Evolutionary conservation across 2,329 filamentous ascomycete genomes (phyloP).

Genomic region (Thielaviopsis musarum): DNA sequence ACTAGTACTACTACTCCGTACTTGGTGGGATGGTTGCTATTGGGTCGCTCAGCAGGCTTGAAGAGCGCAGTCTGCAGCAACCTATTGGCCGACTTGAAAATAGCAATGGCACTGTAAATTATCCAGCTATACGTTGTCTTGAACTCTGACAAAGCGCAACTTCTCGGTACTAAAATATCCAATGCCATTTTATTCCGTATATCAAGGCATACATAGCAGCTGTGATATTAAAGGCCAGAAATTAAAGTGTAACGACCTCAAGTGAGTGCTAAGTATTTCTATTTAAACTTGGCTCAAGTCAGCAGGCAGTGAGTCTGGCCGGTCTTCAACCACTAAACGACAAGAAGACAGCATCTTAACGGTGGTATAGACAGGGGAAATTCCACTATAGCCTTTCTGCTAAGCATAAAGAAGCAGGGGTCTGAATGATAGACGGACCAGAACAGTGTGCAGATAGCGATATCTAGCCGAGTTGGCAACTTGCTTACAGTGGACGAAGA

Average conservation of each 20-base stretch:
- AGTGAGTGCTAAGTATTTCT: neutral
- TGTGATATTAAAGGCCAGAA: neutral
- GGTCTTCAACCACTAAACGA: neutral
- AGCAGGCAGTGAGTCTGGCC: neutral
- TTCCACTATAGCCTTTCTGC: neutral
- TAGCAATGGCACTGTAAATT: neutral
- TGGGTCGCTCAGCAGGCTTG: no score
- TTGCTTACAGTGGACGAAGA: neutral
- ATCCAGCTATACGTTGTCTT: neutral
- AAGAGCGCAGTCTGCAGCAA: no score
- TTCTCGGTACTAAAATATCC: neutral
- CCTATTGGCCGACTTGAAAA: no score
- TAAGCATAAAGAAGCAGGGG: neutral
- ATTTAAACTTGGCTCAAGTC: neutral
- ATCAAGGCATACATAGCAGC: neutral
- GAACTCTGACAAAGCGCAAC: neutral
- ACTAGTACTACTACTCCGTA: no score
- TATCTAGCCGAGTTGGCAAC: neutral
- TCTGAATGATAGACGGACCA: neutral
- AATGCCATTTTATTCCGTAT: neutral
- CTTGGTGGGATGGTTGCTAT: no score
- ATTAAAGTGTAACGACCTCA: neutral
- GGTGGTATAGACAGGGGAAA: neutral
- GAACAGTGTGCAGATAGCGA: neutral
- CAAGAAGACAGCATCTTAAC: neutral